Evolutionary conservation across 257 asterid genomes (phyloP), one percentile per base, ranked within the genome.

Genomic region (Cynanchum wilfordii): DNA sequence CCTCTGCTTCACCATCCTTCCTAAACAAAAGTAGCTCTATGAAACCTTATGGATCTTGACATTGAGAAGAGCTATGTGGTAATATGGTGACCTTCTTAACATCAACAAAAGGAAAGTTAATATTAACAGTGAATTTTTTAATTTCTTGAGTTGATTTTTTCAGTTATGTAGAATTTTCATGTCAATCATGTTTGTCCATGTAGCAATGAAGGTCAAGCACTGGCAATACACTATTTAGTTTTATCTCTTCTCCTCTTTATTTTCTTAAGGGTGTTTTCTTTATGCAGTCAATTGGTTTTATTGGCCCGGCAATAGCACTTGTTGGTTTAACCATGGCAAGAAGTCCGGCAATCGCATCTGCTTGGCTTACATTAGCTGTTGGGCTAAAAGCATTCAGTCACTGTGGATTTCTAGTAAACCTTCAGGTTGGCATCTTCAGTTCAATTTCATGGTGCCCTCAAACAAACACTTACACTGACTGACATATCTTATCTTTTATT

Each of bases 351-450:
- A 38, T 77, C 38, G 99, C 99, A 77, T 91, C 98, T 82, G 96
- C 91, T 38, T 94, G 98, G 98, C 95, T 91, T 73, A 91, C 99
- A 69, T 40, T 89, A 75, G 98, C 98, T 77, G 99, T 94, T 72
- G 97, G 96, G 72, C 87, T 94, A 79, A 94, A 94, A 85, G 85
- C 98, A 25, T 94, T 94, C 77, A 91, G 99, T 76, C 99, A 94
- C 73, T 87, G 90, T 79, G 99, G 99, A 73, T 94, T 94, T 87
- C 99, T 94, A 72, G 99, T 94, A 62, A 94, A 94, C 83, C 85
- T 91, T 81, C 99, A 94, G 97, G 99, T 90, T 73, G 71, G 73
- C 81, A 71, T 60, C 76, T 76, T 79, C 42, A 62, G 51, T 78
- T 68, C 71, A 20, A 38, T 59, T 76, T 76, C 45, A 70, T 76